Evolutionary conservation across 2,329 filamentous ascomycete species (phyloP).

Genomic region (Nemania sp.): DNA sequence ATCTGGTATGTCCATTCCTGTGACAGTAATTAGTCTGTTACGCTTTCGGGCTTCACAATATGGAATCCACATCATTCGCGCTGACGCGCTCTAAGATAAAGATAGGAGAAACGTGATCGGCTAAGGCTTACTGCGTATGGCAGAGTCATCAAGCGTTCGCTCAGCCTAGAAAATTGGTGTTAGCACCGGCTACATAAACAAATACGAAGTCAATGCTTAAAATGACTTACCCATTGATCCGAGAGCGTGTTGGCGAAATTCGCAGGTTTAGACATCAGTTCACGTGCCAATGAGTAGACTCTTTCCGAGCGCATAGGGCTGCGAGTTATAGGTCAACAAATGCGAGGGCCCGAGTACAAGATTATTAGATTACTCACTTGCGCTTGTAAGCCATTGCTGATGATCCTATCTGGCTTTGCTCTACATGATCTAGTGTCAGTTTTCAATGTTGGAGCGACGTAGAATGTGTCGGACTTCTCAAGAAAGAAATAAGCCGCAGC

Average conservation of each 20-base stretch:
- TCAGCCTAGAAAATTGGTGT: constrained; percentile 14
- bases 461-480: not conserved
- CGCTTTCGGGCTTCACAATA: not conserved
- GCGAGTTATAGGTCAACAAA: not conserved
- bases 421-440: constrained; percentile 52
- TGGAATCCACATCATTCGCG: not conserved
- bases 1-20: not conserved
- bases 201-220: not conserved
- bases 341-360: not conserved
- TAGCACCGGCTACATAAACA: not conserved
- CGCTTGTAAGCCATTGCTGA: constrained; percentile 56
- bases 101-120: no score
- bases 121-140: constrained; percentile 57
- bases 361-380: constrained; percentile 18
- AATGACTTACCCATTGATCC: constrained; percentile 65
- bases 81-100: no score
- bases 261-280: constrained; percentile 39
- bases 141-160: constrained; percentile 75
- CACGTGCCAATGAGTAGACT: constrained; percentile 41
- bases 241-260: constrained; percentile 68
- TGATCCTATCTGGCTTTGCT: constrained; percentile 70
- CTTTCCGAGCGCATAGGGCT: constrained; percentile 41
- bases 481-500: not conserved
- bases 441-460: not conserved
- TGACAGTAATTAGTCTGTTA: not conserved